phyloP scores from a whole-genome alignment of 805 yeast genomes.

The Dipodascus albidus region DNA sequence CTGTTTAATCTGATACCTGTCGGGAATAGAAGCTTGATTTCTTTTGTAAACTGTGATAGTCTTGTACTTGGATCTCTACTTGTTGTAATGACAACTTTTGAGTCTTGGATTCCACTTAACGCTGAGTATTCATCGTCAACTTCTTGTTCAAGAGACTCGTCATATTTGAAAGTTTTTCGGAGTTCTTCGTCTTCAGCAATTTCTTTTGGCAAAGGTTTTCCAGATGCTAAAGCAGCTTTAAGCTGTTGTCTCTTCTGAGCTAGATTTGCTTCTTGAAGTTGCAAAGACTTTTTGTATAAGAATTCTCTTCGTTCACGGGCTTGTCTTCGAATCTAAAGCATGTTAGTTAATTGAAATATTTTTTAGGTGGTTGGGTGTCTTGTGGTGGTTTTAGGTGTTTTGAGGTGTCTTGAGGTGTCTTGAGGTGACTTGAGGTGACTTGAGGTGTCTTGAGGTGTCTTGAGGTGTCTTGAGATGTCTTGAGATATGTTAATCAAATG shows the following conservation, averaged over 20 bases:
- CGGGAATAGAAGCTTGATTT: conserved; percentile 80
- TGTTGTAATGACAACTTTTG: conserved; percentile 85
- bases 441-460: too few relatives aligned
- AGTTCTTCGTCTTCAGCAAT: conserved; percentile 76
- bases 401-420: too few relatives aligned
- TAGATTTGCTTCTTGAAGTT: conserved; percentile 77
- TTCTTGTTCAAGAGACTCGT: conserved; percentile 57
- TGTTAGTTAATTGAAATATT: too few relatives aligned
- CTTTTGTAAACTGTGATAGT: conserved; percentile 85
- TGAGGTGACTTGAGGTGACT: too few relatives aligned
- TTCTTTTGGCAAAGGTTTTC: conserved; percentile 83
- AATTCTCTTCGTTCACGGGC: conserved; percentile 96
- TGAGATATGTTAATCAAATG: too few relatives aligned
- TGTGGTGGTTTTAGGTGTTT: too few relatives aligned
- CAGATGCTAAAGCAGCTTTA: conserved; percentile 80
- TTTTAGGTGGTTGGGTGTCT: too few relatives aligned
- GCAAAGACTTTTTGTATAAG: conserved; percentile 76
- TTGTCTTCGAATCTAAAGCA: conserved; percentile 62
- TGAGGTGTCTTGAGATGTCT: too few relatives aligned
- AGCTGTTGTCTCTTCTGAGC: conserved; percentile 80
- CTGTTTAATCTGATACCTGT: conserved; percentile 81
- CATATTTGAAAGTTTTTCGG: conserved; percentile 75
- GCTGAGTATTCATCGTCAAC: conserved; percentile 89
- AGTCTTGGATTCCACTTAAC: conserved; percentile 79
- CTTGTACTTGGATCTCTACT: conserved; percentile 83